These are phyloP conservation scores for Anastatica hierochuntica DNA, from an alignment of 345 rosid species.

Conservation along the genomic window DNA sequence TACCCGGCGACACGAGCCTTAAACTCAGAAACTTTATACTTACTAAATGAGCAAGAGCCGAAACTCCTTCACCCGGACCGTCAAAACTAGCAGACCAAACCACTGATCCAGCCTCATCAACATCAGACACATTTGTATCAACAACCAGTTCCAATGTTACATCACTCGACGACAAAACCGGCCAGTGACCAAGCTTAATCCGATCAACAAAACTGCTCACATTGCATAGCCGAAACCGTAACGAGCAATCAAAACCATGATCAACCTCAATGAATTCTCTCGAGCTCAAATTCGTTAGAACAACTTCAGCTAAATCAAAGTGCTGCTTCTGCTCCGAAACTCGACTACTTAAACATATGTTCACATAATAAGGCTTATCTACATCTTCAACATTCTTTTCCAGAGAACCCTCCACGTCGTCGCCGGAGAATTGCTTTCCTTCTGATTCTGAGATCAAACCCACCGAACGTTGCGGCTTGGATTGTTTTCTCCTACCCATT, in stretches of 20 bases:
- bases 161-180: slow-evolving; percentile 51
- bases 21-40: slow-evolving; percentile 57
- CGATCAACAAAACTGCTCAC: slow-evolving; percentile 40
- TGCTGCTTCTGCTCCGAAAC: slow-evolving; percentile 44
- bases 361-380: slow-evolving; percentile 49
- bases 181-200: slow-evolving; percentile 88
- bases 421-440: not conserved
- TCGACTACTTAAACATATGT: slow-evolving; percentile 37
- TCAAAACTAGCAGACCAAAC: slow-evolving; percentile 69
- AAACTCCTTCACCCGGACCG: slow-evolving; percentile 74
- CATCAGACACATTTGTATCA: slow-evolving; percentile 26
- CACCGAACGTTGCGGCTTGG: slow-evolving; percentile 64
- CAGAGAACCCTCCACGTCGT: slow-evolving; percentile 4
- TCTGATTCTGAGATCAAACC: slow-evolving; percentile 29
- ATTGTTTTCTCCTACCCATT: slow-evolving; percentile 89
- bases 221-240: slow-evolving; percentile 56
- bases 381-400: slow-evolving; percentile 18
- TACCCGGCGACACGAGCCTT: slow-evolving; percentile 38
- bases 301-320: slow-evolving; percentile 72
- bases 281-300: slow-evolving; percentile 43
- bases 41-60: slow-evolving; percentile 70
- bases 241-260: slow-evolving; percentile 33
- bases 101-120: slow-evolving; percentile 32
- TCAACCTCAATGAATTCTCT: slow-evolving; percentile 36
- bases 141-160: slow-evolving; percentile 49